Evolutionary conservation across 2,329 filamentous ascomycete species (phyloP).

Genomic region (Coleophoma crateriformis): DNA sequence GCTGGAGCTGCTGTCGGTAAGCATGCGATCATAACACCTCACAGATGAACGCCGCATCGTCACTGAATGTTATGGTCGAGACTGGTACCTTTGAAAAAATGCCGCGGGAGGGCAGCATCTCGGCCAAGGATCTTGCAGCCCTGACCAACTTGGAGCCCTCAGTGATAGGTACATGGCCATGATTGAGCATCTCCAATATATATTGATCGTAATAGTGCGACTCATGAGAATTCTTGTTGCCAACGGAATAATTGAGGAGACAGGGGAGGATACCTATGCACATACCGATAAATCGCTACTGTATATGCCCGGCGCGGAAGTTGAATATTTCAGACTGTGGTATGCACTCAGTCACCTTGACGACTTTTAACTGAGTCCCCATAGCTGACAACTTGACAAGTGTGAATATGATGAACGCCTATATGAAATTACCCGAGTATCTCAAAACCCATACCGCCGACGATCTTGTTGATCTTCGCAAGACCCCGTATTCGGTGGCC

Average conservation of each 20-base stretch:
- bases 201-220: conserved; percentile 5
- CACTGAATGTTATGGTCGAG: conserved; percentile 12
- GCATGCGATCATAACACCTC: neutral
- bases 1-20: neutral
- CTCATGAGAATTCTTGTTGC: conserved; percentile 13
- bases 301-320: conserved; percentile 10
- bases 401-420: conserved; percentile 6
- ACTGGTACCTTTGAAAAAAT: conserved; percentile 16
- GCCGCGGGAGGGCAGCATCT: conserved; percentile 12
- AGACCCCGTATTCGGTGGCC: conserved; percentile 13
- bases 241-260: conserved; percentile 9
- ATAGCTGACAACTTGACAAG: conserved; percentile 3
- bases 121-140: conserved; percentile 12
- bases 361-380: no score
- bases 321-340: conserved; percentile 17
- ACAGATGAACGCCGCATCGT: conserved; percentile 4
- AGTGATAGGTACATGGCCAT: conserved; percentile 9
- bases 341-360: conserved; percentile 9
- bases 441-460: conserved; percentile 8
- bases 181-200: no score
- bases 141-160: conserved; percentile 9
- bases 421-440: conserved; percentile 8
- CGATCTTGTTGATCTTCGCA: conserved; percentile 11
- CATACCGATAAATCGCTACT: conserved; percentile 13
- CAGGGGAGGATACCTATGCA: conserved; percentile 12